Conservation (phyloP, 345 rosid species). For the Rhodamnia rubescens region DNA sequence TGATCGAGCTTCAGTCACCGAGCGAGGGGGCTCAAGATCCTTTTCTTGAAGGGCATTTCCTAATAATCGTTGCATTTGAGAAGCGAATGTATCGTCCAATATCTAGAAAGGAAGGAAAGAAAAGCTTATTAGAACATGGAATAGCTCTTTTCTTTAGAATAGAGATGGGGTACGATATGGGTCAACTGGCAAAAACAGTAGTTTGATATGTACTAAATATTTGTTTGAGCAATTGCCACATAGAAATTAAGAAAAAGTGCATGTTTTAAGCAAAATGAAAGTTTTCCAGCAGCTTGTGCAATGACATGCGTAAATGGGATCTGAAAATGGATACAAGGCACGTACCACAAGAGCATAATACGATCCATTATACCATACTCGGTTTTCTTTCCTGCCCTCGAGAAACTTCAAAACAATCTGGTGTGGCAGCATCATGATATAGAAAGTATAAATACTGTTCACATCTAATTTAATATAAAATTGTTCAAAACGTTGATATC, state of each 20-base stretch:
- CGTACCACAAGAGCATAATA: slow-evolving; percentile 90
- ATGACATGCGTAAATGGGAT: neutral
- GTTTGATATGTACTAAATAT: neutral
- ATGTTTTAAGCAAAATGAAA: neutral
- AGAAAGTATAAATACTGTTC: neutral
- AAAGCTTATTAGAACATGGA: neutral
- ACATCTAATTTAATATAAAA: neutral
- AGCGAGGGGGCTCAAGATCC: slow-evolving; percentile 83
- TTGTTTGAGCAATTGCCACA: neutral
- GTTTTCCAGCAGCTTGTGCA: neutral
- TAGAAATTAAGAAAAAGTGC: neutral
- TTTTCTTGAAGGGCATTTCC: slow-evolving; percentile 88
- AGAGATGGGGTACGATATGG: neutral
- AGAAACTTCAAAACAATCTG: slow-evolving; percentile 87
- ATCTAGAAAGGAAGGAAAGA: slow-evolving; percentile 21
- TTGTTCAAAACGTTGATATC: neutral
- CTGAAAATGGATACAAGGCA: neutral
- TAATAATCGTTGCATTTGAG: slow-evolving; percentile 82
- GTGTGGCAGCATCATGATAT: neutral
- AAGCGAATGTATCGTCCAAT: slow-evolving; percentile 86
- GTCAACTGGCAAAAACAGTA: neutral
- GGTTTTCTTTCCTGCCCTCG: slow-evolving; percentile 91
- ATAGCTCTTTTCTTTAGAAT: neutral
- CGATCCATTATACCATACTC: slow-evolving; percentile 85
- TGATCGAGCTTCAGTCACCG: slow-evolving; percentile 88